A percentile compares a stretch with the other conserved stretches of the same genome.
These are phyloP conservation scores for Rhodotorula babjevae DNA, from an alignment of 768 basidiomycete genomes.

Conservation along the genomic window DNA sequence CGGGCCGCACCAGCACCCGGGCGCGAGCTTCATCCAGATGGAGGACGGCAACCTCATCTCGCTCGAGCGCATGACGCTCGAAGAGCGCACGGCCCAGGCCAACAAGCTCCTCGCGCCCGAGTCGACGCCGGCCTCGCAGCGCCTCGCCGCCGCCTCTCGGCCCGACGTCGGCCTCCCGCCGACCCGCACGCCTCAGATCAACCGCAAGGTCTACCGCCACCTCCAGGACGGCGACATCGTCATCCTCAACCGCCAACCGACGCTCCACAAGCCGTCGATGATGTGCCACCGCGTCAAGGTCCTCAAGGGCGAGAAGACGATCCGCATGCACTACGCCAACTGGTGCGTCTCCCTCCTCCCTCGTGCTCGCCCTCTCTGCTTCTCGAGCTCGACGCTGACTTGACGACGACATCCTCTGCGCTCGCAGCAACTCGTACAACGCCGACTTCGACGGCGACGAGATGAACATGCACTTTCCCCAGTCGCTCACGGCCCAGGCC, in stretches of 20 bases:
- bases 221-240: conserved; percentile 89
- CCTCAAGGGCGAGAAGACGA: conserved; percentile 92
- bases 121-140: conserved; percentile 46
- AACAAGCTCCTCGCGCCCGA: conserved; percentile 89
- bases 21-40: conserved; percentile 88
- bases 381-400: too few relatives aligned
- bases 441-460: conserved; percentile 53
- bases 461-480: conserved; percentile 99
- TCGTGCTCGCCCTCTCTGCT: not conserved
- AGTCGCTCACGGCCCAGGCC: conserved; percentile 89
- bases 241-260: conserved; percentile 95
- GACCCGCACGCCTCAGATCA: conserved; percentile 65
- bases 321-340: conserved; percentile 99
- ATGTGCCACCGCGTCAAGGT: conserved; percentile 95
- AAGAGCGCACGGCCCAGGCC: conserved; percentile 89
- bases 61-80: conserved; percentile 74
- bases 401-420: not conserved
- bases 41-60: conserved; percentile 87
- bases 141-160: conserved; percentile 24
- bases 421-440: not conserved
- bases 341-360: conserved; percentile 57
- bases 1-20: conserved; percentile 81
- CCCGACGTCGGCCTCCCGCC: conserved; percentile 50
- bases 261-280: conserved; percentile 98
- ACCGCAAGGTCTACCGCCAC: conserved; percentile 97